phyloP scores from a whole-genome alignment of 192 early-diverging fungal genomes.

The Jimgerdemannia flammicorona region DNA sequence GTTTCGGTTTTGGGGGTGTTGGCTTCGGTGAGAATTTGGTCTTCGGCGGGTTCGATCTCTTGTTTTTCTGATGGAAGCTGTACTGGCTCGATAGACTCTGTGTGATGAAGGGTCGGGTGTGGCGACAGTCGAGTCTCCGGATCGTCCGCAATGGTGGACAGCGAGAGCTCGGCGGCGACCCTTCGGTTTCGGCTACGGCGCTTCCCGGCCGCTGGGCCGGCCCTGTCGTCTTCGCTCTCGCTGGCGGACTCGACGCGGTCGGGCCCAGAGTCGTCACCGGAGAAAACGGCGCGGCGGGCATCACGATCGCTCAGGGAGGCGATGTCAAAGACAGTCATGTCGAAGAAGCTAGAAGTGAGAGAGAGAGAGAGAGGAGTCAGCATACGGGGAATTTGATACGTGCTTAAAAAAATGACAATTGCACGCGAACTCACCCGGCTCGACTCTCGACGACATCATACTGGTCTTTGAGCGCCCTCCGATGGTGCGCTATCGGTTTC shows the following conservation, averaged over 20 bases:
- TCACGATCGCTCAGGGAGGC: background rate
- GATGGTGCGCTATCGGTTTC: background rate
- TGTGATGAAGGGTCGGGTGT: background rate
- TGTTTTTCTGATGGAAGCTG: too few species aligned
- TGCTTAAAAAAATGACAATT: background rate
- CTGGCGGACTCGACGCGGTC: background rate
- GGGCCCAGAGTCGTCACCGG: background rate
- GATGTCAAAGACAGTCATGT: background rate
- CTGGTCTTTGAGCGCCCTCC: background rate
- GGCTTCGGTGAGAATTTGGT: too few species aligned
- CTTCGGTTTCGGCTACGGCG: background rate
- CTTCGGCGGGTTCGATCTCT: too few species aligned
- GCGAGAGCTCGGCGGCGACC: background rate
- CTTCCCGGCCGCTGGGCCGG: background rate
- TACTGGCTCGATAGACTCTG: background rate
- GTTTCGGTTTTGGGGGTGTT: background rate
- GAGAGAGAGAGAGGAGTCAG: background rate
- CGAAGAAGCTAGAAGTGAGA: background rate
- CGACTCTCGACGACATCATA: background rate
- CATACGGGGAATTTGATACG: background rate
- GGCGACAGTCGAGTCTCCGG: background rate
- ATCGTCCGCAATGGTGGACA: background rate
- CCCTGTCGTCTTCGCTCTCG: background rate
- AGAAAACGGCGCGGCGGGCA: background rate
- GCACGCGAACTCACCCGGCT: background rate